A percentile compares a stretch with the other conserved stretches of the same genome.
phyloP scores from a whole-genome alignment of 495 filamentous ascomycete genomes.

The Neurospora hispaniola region DNA sequence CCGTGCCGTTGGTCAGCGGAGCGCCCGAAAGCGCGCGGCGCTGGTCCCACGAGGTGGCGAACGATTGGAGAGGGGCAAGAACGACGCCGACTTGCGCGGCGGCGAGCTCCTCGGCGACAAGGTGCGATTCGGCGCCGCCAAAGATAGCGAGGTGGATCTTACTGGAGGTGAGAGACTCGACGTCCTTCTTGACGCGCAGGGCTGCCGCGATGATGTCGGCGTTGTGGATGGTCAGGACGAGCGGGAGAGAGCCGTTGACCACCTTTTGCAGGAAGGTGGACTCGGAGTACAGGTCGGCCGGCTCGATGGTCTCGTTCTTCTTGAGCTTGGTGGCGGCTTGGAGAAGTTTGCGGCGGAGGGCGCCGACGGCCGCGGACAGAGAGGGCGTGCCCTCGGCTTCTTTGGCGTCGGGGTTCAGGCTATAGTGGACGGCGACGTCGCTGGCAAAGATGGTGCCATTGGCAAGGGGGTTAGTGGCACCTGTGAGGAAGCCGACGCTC shows the following conservation, averaged over 20 bases:
- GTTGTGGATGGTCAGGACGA: constrained; percentile 35
- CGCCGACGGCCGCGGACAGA: constrained; percentile 28
- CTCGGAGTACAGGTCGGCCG: constrained; percentile 28
- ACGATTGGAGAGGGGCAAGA: constrained; percentile 34
- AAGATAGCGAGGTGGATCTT: constrained; percentile 31
- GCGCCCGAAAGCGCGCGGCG: constrained; percentile 37
- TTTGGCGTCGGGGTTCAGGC: constrained; percentile 24
- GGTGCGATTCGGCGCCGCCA: constrained; percentile 39
- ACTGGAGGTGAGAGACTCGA: constrained; percentile 16
- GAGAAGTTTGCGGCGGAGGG: constrained; percentile 32
- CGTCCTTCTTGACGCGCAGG: constrained; percentile 27
- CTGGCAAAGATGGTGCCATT: constrained; percentile 27
- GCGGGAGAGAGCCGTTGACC: constrained; percentile 22
- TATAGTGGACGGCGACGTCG: constrained; percentile 38
- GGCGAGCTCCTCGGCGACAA: constrained; percentile 38
- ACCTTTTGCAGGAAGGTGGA: constrained; percentile 28
- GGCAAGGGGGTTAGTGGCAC: constrained; percentile 21
- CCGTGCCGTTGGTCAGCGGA: constrained; percentile 42
- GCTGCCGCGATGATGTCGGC: constrained; percentile 34
- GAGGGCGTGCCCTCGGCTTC: constrained; percentile 22
- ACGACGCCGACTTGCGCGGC: constrained; percentile 36
- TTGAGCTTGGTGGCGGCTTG: constrained; percentile 21
- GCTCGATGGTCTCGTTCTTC: constrained; percentile 10
- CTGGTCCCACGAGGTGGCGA: constrained; percentile 35
- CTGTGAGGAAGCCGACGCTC: constrained; percentile 37